phyloP scores from a whole-genome alignment of 306 rosid genomes.

The Coriaria nepalensis region DNA sequence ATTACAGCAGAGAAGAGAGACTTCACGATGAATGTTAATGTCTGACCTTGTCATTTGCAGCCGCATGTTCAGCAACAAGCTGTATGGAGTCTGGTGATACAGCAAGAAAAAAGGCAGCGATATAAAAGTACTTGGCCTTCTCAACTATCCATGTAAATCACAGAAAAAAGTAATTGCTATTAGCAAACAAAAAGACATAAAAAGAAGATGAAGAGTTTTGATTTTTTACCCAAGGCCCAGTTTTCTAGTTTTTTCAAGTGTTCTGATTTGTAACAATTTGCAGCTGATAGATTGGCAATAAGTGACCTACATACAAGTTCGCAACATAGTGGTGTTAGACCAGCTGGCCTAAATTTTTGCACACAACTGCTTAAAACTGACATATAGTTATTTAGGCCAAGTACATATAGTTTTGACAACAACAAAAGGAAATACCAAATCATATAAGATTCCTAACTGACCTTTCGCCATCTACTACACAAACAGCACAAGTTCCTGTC shows the following conservation, averaged over 20 bases:
- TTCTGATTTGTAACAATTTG: slow-evolving; percentile 83
- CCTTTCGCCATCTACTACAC: slow-evolving; percentile 92
- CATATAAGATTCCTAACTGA: no score
- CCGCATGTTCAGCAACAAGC: slow-evolving; percentile 86
- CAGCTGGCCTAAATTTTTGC: no score
- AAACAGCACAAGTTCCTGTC: slow-evolving; percentile 95
- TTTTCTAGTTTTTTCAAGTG: slow-evolving; percentile 78
- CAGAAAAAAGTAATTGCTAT: slow-evolving; percentile 2
- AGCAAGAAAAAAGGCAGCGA: slow-evolving; percentile 92
- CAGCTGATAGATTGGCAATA: slow-evolving; percentile 88
- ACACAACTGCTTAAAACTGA: no score
- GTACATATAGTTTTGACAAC: no score
- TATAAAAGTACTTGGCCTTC: slow-evolving; percentile 77
- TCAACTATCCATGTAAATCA: slow-evolving; percentile 83
- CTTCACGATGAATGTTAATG: neutral
- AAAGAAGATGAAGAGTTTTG: neutral
- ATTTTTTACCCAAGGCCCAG: slow-evolving; percentile 70
- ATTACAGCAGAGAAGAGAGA: neutral
- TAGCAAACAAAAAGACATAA: slow-evolving; percentile 1
- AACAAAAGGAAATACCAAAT: no score
- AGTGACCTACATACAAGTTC: slow-evolving; percentile 50
- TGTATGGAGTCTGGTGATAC: slow-evolving; percentile 91
- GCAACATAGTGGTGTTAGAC: slow-evolving; percentile 4
- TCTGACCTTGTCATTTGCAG: slow-evolving; percentile 71
- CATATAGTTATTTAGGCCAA: no score